These are phyloP conservation scores for Corynascus novoguineensis DNA, from an alignment of 495 filamentous ascomycete species.

Conservation along the genomic window DNA sequence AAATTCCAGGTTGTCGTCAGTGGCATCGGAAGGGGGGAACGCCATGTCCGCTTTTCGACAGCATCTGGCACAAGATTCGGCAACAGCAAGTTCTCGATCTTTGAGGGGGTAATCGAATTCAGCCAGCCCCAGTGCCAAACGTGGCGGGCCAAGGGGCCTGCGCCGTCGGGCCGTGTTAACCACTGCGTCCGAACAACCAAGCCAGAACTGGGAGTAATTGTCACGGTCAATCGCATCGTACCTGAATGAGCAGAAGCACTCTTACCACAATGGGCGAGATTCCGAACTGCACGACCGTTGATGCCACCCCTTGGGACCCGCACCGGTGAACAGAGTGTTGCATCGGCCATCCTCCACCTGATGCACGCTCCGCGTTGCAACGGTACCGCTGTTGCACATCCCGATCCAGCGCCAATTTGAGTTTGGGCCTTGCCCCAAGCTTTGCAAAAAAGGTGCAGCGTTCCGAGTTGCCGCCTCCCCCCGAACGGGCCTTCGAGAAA, in stretches of 20 bases:
- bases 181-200: background rate
- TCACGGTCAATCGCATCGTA: background rate
- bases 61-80: too few relatives aligned
- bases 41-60: too few relatives aligned
- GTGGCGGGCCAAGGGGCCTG: background rate
- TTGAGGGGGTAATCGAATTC: background rate
- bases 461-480: background rate
- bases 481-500: background rate
- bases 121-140: background rate
- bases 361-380: constrained; percentile 3
- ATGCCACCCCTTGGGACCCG: constrained; percentile 10
- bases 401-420: background rate
- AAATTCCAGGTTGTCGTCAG: too few relatives aligned
- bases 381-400: constrained; percentile 3
- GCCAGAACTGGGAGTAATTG: background rate
- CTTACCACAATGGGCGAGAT: constrained; percentile 2
- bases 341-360: constrained; percentile 4
- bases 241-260: background rate
- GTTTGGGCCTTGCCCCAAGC: too few relatives aligned
- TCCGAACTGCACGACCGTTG: constrained; percentile 13
- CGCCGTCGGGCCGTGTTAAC: constrained; percentile 8
- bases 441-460: background rate
- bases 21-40: too few relatives aligned
- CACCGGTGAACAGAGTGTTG: constrained; percentile 13
- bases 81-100: too few relatives aligned